These are phyloP conservation scores for Kluyveromyces aestuarii DNA, from an alignment of 805 yeast genomes.

Conservation along the genomic window DNA sequence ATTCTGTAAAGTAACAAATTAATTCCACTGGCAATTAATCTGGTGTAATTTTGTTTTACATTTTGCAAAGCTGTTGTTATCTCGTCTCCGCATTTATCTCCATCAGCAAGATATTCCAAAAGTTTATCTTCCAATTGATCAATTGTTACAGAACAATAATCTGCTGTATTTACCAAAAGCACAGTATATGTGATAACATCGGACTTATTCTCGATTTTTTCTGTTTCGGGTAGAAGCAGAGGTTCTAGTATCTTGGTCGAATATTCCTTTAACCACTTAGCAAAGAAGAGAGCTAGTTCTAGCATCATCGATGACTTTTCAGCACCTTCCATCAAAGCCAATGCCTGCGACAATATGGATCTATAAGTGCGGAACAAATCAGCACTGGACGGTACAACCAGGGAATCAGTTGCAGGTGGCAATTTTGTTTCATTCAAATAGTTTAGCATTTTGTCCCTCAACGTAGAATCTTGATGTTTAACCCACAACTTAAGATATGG, in stretches of 20 bases:
- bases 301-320: conserved; percentile 27
- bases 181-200: conserved; percentile 63
- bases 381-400: conserved; percentile 78
- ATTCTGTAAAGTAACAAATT: conserved; percentile 44
- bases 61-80: conserved; percentile 42
- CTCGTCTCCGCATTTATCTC: conserved; percentile 20
- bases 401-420: conserved; percentile 43
- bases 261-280: conserved; percentile 56
- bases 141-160: conserved; percentile 73
- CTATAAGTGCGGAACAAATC: conserved; percentile 77
- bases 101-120: conserved; percentile 33
- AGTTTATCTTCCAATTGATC: conserved; percentile 65
- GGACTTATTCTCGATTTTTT: conserved; percentile 33
- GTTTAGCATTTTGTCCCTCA: conserved; percentile 54
- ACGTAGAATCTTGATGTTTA: conserved; percentile 61
- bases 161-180: conserved; percentile 76
- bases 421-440: conserved; percentile 52
- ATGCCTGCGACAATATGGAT: conserved; percentile 58
- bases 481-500: conserved; percentile 85
- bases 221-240: conserved; percentile 35
- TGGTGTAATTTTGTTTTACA: conserved; percentile 48
- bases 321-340: conserved; percentile 41
- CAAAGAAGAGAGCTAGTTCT: conserved; percentile 50
- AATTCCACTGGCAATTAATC: conserved; percentile 49
- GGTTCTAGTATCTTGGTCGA: conserved; percentile 41